These are phyloP conservation scores for Aspergillus sp. DNA, from an alignment of 2,329 filamentous ascomycete species.

Conservation along the genomic window DNA sequence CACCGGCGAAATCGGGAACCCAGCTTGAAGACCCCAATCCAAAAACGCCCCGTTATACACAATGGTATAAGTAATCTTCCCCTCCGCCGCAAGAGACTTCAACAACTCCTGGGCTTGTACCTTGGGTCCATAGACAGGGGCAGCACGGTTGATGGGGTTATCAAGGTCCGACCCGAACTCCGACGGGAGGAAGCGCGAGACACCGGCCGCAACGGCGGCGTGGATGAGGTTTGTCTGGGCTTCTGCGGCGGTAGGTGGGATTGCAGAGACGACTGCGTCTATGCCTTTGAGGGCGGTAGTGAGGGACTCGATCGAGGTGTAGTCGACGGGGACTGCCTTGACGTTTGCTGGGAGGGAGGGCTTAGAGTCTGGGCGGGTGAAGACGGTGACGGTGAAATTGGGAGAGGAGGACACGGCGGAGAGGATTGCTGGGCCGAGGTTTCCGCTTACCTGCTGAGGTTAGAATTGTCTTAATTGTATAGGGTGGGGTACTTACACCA, in stretches of 20 bases:
- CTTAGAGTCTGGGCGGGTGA: constrained; percentile 21
- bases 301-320: constrained; percentile 25
- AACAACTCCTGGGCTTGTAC: constrained; percentile 29
- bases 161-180: constrained; percentile 36
- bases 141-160: constrained; percentile 21
- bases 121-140: constrained; percentile 36
- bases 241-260: constrained; percentile 8
- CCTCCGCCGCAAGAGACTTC: constrained; percentile 18
- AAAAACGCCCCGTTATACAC: constrained; percentile 35
- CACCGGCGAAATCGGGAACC: constrained; percentile 47
- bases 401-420: constrained; percentile 23
- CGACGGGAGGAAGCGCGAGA: constrained; percentile 26
- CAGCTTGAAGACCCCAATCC: constrained; percentile 31
- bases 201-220: constrained; percentile 7
- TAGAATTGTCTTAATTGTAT: neutral
- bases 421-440: constrained; percentile 28
- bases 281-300: constrained; percentile 25
- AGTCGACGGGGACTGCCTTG: constrained; percentile 26
- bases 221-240: constrained; percentile 10
- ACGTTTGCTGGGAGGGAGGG: constrained; percentile 5
- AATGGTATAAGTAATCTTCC: constrained; percentile 32
- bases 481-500: neutral
- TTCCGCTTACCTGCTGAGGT: constrained; percentile 25
- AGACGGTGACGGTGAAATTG: constrained; percentile 26
- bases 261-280: constrained; percentile 29